These are phyloP conservation scores for Zasmidium angulare DNA, from an alignment of 2,329 filamentous ascomycete species.

Conservation along the genomic window DNA sequence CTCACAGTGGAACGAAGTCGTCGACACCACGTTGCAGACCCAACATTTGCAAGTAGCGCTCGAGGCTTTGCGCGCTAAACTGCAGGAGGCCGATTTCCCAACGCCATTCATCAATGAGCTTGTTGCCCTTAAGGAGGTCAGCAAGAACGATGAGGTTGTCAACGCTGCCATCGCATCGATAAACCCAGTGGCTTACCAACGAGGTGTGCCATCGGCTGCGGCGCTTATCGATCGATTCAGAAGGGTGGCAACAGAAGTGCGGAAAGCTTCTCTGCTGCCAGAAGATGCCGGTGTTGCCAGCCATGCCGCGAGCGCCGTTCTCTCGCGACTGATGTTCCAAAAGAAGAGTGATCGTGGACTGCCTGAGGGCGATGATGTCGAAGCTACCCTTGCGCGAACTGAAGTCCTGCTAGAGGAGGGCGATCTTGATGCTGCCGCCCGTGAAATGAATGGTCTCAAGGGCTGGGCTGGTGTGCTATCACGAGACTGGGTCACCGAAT, in stretches of 20 bases:
- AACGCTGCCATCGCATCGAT: slow-evolving; percentile 95
- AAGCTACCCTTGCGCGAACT: slow-evolving; percentile 86
- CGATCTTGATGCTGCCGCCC: slow-evolving; percentile 82
- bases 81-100: slow-evolving; percentile 72
- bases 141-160: slow-evolving; percentile 74
- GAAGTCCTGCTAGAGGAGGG: slow-evolving; percentile 92
- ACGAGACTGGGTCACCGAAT: slow-evolving; percentile 89
- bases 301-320: slow-evolving; percentile 83
- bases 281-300: slow-evolving; percentile 93
- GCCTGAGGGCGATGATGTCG: slow-evolving; percentile 82
- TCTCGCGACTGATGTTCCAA: slow-evolving; percentile 95
- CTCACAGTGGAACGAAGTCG: slow-evolving; percentile 82
- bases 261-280: slow-evolving; percentile 89
- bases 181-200: slow-evolving; percentile 90
- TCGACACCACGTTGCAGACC: slow-evolving; percentile 87
- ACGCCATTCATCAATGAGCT: slow-evolving; percentile 86
- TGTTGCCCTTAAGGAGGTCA: slow-evolving; percentile 88
- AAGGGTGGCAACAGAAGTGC: slow-evolving; percentile 84
- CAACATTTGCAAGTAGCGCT: slow-evolving; percentile 96
- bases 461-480: slow-evolving; percentile 96
- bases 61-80: slow-evolving; percentile 82
- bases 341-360: slow-evolving; percentile 66
- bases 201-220: slow-evolving; percentile 77
- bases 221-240: slow-evolving; percentile 96
- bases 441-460: slow-evolving; percentile 89